Conservation (phyloP, 2,329 filamentous ascomycete species). For the Sordariomycetes sp. region DNA sequence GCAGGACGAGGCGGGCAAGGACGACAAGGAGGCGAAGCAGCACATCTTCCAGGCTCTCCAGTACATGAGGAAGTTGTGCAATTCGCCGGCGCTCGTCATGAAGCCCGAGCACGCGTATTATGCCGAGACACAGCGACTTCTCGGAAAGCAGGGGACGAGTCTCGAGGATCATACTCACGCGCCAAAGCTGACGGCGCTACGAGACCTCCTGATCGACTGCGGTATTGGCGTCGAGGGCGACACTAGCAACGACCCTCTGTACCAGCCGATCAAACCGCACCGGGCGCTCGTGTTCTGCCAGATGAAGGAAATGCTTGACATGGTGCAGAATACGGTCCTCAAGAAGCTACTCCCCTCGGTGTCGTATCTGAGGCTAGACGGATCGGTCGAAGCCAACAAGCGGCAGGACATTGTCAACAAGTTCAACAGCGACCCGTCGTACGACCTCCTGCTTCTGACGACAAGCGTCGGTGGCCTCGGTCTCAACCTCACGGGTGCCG, state of each 20-base stretch:
- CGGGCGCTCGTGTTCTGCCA: constrained; percentile 96
- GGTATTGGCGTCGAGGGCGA: constrained; percentile 75
- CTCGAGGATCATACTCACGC: constrained; percentile 80
- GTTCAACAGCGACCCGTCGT: constrained; percentile 95
- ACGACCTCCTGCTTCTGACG: constrained; percentile 85
- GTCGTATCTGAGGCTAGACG: constrained; percentile 88
- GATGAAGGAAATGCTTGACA: constrained; percentile 99
- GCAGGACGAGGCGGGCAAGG: constrained; percentile 66
- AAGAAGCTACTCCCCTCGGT: constrained; percentile 85
- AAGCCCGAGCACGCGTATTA: constrained; percentile 89
- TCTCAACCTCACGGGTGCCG: constrained; percentile 88
- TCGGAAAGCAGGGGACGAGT: constrained; percentile 66
- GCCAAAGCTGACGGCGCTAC: constrained; percentile 80
- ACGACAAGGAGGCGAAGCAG: constrained; percentile 88
- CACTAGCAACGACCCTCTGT: constrained; percentile 41
- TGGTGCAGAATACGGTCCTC: constrained; percentile 90
- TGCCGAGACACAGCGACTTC: constrained; percentile 69
- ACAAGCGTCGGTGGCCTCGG: constrained; percentile 92
- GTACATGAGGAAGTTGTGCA: constrained; percentile 99
- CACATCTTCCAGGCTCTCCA: constrained; percentile 98
- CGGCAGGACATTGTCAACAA: constrained; percentile 97
- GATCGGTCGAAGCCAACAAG: constrained; percentile 80
- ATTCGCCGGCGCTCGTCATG: constrained; percentile 90
- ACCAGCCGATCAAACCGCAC: constrained; percentile 85
- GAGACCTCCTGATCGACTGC: constrained; percentile 93